These are phyloP conservation scores for Pichia inconspicua DNA, from an alignment of 1,139 yeast species.

Conservation along the genomic window DNA sequence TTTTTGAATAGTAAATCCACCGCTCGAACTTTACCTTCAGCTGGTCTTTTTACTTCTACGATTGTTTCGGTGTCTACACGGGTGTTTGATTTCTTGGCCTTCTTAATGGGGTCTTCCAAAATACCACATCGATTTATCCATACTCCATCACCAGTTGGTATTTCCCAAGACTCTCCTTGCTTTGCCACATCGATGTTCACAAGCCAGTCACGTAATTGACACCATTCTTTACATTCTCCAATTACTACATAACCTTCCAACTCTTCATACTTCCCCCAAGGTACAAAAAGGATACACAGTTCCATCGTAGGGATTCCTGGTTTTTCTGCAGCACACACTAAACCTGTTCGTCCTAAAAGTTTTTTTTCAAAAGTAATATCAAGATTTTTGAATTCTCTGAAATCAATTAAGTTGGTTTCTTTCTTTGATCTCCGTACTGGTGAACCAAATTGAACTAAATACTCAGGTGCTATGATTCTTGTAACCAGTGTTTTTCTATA, in stretches of 20 bases:
- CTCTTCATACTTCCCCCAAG: conserved; percentile 11
- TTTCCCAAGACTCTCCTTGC: conserved; percentile 4
- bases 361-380: neutral
- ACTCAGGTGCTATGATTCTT: conserved; percentile 12
- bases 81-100: neutral
- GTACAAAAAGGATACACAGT: conserved; percentile 10
- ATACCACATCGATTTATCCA: conserved; percentile 12
- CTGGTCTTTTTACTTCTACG: neutral
- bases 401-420: neutral
- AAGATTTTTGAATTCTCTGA: neutral
- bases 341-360: conserved; percentile 5
- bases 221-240: conserved; percentile 15
- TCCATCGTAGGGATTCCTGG: conserved; percentile 1
- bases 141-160: conserved; percentile 8
- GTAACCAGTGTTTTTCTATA: conserved; percentile 9
- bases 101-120: neutral
- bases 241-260: conserved; percentile 8
- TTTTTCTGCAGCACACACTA: conserved; percentile 7
- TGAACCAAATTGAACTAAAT: conserved; percentile 11
- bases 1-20: conserved; percentile 9
- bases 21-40: conserved; percentile 2
- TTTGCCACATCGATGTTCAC: neutral
- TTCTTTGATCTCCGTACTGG: conserved; percentile 3
- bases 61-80: too few species aligned
- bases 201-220: conserved; percentile 6